These are phyloP conservation scores for Rhododendron vialii DNA, from an alignment of 148 eudicot species.

Conservation along the genomic window DNA sequence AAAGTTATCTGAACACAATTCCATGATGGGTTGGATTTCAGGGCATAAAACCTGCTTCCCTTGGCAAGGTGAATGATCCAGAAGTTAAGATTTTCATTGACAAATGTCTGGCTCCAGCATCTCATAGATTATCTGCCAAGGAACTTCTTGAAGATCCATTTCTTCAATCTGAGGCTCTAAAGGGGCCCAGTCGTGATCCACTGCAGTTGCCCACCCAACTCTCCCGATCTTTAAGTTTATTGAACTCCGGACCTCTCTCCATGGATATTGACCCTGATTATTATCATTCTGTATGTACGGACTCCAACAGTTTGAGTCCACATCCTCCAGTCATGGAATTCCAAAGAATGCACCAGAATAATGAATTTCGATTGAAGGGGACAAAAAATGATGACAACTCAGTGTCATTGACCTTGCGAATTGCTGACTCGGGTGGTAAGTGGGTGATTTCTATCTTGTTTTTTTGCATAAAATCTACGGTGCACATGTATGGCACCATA, in stretches of 20 bases:
- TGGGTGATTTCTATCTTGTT: not conserved
- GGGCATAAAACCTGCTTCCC: slow-evolving; percentile 88
- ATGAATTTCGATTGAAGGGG: slow-evolving; percentile 68
- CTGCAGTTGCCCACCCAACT: slow-evolving; percentile 31
- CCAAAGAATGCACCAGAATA: slow-evolving; percentile 41
- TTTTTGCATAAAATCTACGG: not conserved
- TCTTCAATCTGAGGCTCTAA: slow-evolving; percentile 40
- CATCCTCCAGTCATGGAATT: slow-evolving; percentile 43
- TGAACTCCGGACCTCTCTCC: slow-evolving; percentile 36
- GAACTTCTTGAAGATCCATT: slow-evolving; percentile 69
- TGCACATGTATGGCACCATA: not conserved
- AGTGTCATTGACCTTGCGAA: slow-evolving; percentile 59
- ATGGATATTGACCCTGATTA: slow-evolving; percentile 68
- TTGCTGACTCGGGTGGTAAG: slow-evolving; percentile 47
- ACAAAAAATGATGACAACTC: slow-evolving; percentile 49
- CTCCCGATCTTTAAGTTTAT: slow-evolving; percentile 20
- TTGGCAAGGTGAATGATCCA: slow-evolving; percentile 55
- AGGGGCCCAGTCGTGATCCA: slow-evolving; percentile 29
- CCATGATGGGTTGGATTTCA: slow-evolving; percentile 20
- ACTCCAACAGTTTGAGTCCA: slow-evolving; percentile 28
- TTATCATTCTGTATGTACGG: slow-evolving; percentile 32
- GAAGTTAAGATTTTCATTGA: slow-evolving; percentile 64
- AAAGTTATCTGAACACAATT: not conserved
- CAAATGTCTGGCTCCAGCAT: slow-evolving; percentile 70
- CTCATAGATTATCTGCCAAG: slow-evolving; percentile 57